phyloP scores from a whole-genome alignment of 2,329 filamentous ascomycete genomes.

The Lachnellula cervina region DNA sequence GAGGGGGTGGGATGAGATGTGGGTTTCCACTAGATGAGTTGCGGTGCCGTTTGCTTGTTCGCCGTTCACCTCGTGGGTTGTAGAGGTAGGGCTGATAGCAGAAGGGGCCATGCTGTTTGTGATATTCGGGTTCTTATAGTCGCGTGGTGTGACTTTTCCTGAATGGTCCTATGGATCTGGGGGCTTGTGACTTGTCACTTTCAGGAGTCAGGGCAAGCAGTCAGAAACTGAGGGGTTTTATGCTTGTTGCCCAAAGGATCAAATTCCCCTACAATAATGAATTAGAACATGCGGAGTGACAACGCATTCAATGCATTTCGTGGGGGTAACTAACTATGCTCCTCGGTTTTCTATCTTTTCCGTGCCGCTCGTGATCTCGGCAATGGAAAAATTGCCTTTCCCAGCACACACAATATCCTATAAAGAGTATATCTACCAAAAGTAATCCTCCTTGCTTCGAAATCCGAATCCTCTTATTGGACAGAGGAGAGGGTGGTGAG shows the following conservation, averaged over 20 bases:
- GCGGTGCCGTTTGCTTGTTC: slow-evolving; percentile 1
- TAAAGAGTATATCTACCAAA: background rate
- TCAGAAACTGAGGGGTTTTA: background rate
- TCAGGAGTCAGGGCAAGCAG: too few species aligned
- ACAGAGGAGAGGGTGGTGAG: background rate
- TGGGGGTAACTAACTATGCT: background rate
- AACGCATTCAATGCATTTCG: background rate
- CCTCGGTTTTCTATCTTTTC: background rate
- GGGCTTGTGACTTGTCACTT: too few species aligned
- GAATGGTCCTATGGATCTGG: background rate
- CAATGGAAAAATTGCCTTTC: background rate
- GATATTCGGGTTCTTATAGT: background rate
- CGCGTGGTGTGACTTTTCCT: background rate
- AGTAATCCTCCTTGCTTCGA: slow-evolving; percentile 1
- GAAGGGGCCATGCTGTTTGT: slow-evolving; percentile 23
- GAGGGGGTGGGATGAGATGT: slow-evolving; percentile 3
- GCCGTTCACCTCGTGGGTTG: slow-evolving; percentile 7
- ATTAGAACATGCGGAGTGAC: background rate
- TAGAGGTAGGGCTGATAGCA: slow-evolving; percentile 19
- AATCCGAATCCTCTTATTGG: slow-evolving; percentile 7
- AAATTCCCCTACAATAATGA: background rate
- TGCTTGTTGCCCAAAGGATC: background rate
- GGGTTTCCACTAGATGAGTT: background rate
- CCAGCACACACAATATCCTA: background rate
- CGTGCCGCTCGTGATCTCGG: background rate